Evolutionary conservation across 1,139 yeast genomes (phyloP).

Genomic region (Ashbya aceris): DNA sequence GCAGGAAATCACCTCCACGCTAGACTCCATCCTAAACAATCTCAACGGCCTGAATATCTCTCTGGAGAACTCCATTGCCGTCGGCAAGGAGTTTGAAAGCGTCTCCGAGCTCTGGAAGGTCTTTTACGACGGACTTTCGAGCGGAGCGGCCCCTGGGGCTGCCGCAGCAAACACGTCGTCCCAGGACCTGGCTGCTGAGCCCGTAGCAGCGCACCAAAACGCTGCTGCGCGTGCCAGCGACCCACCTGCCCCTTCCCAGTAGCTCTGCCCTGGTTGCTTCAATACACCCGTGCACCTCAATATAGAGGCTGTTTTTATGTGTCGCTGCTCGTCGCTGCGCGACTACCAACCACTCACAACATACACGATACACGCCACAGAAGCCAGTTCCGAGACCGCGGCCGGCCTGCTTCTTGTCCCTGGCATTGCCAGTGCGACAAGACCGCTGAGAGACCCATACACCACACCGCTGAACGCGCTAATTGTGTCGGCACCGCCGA

Average conservation of each 20-base stretch:
- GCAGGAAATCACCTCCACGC: slow-evolving; percentile 30
- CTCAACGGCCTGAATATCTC: slow-evolving; percentile 43
- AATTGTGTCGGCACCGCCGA: not conserved
- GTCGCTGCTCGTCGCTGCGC: no score
- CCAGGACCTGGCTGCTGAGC: not conserved
- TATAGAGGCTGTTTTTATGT: no score
- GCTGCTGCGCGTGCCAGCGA: no score
- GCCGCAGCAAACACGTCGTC: not conserved
- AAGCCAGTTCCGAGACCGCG: no score
- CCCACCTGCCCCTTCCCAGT: no score
- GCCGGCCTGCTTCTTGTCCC: no score
- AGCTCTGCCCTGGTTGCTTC: no score
- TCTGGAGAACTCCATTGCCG: slow-evolving; percentile 42
- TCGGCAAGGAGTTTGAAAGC: slow-evolving; percentile 46
- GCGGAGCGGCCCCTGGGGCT: not conserved
- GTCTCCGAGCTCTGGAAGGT: slow-evolving; percentile 43
- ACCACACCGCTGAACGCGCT: slow-evolving; percentile 3
- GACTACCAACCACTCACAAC: no score
- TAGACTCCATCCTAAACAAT: slow-evolving; percentile 44
- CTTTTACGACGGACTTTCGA: slow-evolving; percentile 37
- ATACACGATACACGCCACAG: no score
- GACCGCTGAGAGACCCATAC: slow-evolving; percentile 4
- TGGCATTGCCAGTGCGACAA: not conserved
- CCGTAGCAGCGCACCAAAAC: no score
- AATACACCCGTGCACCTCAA: no score